Conservation (phyloP, 306 rosid genomes). For the Abrus precatorius region DNA sequence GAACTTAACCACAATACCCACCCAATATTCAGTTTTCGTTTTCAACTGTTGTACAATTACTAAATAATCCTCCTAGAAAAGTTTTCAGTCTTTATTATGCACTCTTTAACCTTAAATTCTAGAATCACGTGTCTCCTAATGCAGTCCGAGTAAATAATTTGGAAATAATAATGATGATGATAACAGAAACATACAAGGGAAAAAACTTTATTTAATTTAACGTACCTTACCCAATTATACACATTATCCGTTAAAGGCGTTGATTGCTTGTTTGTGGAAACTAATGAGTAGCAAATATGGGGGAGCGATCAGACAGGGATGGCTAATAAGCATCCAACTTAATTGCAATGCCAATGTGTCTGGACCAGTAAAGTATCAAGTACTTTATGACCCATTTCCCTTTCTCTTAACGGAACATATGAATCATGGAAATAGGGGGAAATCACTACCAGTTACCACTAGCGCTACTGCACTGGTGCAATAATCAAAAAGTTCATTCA, state of each 20-base stretch:
- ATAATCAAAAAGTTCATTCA: constrained; percentile 8
- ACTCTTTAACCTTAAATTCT: background rate
- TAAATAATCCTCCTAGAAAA: background rate
- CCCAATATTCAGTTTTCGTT: no score
- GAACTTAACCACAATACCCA: no score
- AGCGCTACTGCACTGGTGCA: background rate
- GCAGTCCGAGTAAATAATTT: background rate
- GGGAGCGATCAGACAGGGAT: background rate
- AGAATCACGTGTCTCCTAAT: background rate
- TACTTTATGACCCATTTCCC: background rate
- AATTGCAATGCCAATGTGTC: constrained; percentile 5
- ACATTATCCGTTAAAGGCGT: background rate
- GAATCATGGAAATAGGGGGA: constrained; percentile 24
- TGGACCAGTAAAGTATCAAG: background rate
- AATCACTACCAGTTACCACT: background rate
- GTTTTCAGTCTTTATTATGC: background rate
- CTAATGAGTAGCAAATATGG: constrained; percentile 25
- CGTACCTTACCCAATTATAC: background rate
- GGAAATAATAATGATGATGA: background rate
- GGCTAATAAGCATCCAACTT: constrained; percentile 3
- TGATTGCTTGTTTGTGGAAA: background rate
- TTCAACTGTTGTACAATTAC: background rate
- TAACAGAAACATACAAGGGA: background rate
- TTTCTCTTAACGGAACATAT: background rate
- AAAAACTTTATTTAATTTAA: background rate